Evolutionary conservation across 352 stramenopile species (phyloP), one percentile per base, ranked within the genome.

Genomic region (Phytophthora macrochlamydospora): DNA sequence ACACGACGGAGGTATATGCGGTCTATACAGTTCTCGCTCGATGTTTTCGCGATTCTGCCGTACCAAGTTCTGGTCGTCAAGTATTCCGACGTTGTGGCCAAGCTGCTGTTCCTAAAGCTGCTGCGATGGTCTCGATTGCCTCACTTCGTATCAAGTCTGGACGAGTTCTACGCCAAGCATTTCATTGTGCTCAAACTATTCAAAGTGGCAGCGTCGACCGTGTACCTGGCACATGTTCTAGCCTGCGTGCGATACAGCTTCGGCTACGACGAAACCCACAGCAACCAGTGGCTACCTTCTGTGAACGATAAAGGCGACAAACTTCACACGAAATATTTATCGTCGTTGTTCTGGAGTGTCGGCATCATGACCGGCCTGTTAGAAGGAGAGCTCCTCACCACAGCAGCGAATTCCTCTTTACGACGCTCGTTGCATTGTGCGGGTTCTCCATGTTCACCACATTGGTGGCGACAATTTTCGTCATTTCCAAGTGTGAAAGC

Each of bases 401-500:
- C 1, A 69, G 75, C 18, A 6, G 49, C 0, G 71, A 91, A 49
- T 81, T 88, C 56, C 54, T 59, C 9, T 91, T 90, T 38, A 83
- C 75, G 0, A 55, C 89, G 46, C 31, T 60, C 12, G 82, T 89
- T 0, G 52, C 75, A 14, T 56, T 91, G 24, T 54, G 71, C 3
- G 85, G 85, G 0, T 86, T 92, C 35, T 49, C 73, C 28, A 64
- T 93, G 4, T 91, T 91, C 43, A 72, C 83, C 8, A 90, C 82
- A 38, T 63, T 87, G 32, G 91, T 71, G 30, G 71, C 81, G 2
- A 87, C 83, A 5, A 69, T 91, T 30, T 89, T 90, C 49, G 81
- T 92, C 66, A 56, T 92, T 9, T 89, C 83, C 4, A 91, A 89
- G 64, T 88, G 79, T 9, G 81, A 93, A 46, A 84, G 75, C 33